phyloP scores from a whole-genome alignment of 495 filamentous ascomycete species.

The Neurospora sp. region DNA sequence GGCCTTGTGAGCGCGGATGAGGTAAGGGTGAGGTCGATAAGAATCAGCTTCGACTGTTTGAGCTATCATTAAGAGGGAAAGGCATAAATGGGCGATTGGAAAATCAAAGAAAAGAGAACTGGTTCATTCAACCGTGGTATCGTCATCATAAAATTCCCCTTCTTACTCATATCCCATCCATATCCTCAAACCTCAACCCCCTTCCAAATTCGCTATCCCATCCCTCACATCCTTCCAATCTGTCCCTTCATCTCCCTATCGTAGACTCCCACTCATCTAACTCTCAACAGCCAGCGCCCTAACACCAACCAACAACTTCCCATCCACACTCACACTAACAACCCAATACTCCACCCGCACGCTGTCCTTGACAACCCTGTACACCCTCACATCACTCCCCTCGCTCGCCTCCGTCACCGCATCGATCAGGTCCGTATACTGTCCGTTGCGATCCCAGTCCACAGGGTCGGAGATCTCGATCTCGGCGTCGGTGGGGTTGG shows the following conservation, averaged over 20 bases:
- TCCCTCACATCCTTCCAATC: too few species aligned
- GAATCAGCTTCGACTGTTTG: neutral
- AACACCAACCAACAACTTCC: constrained; percentile 56
- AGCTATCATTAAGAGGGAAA: neutral
- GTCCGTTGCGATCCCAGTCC: constrained; percentile 52
- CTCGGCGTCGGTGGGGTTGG: constrained; percentile 34
- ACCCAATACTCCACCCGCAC: constrained; percentile 71
- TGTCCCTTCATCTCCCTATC: too few species aligned
- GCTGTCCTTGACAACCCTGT: constrained; percentile 49
- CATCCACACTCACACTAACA: constrained; percentile 40
- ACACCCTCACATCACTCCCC: constrained; percentile 63
- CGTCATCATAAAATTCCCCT: too few species aligned
- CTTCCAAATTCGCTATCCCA: too few species aligned
- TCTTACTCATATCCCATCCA: too few species aligned
- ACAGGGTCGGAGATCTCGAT: constrained; percentile 43
- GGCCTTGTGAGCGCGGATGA: too few species aligned
- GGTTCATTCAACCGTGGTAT: neutral
- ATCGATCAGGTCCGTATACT: constrained; percentile 49
- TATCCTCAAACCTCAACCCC: neutral
- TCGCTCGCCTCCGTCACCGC: constrained; percentile 45
- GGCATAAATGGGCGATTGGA: too few species aligned
- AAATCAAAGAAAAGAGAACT: neutral
- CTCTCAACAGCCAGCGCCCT: constrained; percentile 71
- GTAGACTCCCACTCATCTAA: too few species aligned
- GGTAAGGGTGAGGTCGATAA: too few species aligned